Evolutionary conservation across 305 asterid species (phyloP), one percentile per base, ranked within the genome.

Genomic region (Striga hermonthica): DNA sequence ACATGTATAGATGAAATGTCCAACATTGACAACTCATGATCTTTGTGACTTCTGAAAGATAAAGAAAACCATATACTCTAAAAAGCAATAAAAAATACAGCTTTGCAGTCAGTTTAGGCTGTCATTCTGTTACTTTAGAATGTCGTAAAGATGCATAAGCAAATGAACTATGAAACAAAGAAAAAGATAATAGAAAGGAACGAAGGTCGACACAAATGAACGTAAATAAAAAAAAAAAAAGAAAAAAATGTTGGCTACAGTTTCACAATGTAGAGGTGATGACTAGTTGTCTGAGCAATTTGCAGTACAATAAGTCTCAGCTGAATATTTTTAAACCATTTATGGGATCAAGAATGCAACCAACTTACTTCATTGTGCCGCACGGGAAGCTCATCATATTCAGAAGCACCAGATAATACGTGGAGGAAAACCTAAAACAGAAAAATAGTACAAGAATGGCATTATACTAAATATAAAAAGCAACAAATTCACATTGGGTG

Each of bases 381-480:
- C 74, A 93, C 95, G 6, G 99, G 99, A 72, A 93, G 97, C 80
- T 93, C 99, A 80, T 93, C 96, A 67, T 93, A 93, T 81, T 93
- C 99, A 71, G 97, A 88, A 80, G 99, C 96, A 73, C 91, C 95
- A 73, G 96, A 74, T 62, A 93, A 68, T 67, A 93, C 77, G 66
- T 88, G 95, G 64, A 93, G 96, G 78, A 90, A 86, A 80, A 82
- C 97, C 99, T 92, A 68, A 57, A 72, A 39, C 50, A 72, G 57
- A 73, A 52, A 72, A 41, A 61, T 49, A 28, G 4, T 4, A 37
- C 12, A 39, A 41, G 57, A 55, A 57, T 10, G 64, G 44, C 28
- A 72, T 65, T 37, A 48, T 40, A 67, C 56, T 8, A 68, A 44
- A 37, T 45, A 61, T 31, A 45, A 16, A 57, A 43, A 41, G 56